phyloP scores from a whole-genome alignment of 1,284 basidiomycete species.

The Ustilago sp. region DNA sequence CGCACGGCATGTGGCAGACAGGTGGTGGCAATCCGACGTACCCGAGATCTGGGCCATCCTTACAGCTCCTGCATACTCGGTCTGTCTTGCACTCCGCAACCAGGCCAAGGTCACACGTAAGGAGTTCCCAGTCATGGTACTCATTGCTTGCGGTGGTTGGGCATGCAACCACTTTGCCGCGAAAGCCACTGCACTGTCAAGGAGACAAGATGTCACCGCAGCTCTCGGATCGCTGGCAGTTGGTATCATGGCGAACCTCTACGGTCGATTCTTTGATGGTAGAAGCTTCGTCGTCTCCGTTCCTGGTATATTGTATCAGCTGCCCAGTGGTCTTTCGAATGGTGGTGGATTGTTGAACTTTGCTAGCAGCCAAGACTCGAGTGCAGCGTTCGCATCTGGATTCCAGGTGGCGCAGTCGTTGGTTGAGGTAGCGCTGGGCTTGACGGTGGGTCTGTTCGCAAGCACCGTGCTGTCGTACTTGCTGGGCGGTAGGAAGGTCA shows the following conservation, averaged over 20 bases:
- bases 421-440: constrained; percentile 65
- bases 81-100: constrained; percentile 80
- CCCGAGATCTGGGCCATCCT: constrained; percentile 73
- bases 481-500: constrained; percentile 57
- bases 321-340: constrained; percentile 85
- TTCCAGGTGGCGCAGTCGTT: constrained; percentile 55
- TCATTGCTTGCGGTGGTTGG: constrained; percentile 82
- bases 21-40: constrained; percentile 72
- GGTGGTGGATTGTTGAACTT: constrained; percentile 86
- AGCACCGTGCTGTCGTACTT: constrained; percentile 62
- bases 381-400: constrained; percentile 33
- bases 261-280: constrained; percentile 82
- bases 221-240: constrained; percentile 80
- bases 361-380: constrained; percentile 65
- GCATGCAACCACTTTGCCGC: constrained; percentile 62
- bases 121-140: constrained; percentile 78
- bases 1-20: constrained; percentile 24
- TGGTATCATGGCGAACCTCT: constrained; percentile 84
- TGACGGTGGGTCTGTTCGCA: constrained; percentile 67
- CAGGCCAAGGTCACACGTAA: constrained; percentile 78
- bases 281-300: constrained; percentile 78
- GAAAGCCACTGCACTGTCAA: constrained; percentile 36
- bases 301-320: constrained; percentile 83
- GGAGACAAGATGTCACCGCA: constrained; percentile 65
- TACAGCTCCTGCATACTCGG: constrained; percentile 81